Evolutionary conservation across 371 early-diverging fungal genomes (phyloP).

Genomic region (Mucor racemosus): DNA sequence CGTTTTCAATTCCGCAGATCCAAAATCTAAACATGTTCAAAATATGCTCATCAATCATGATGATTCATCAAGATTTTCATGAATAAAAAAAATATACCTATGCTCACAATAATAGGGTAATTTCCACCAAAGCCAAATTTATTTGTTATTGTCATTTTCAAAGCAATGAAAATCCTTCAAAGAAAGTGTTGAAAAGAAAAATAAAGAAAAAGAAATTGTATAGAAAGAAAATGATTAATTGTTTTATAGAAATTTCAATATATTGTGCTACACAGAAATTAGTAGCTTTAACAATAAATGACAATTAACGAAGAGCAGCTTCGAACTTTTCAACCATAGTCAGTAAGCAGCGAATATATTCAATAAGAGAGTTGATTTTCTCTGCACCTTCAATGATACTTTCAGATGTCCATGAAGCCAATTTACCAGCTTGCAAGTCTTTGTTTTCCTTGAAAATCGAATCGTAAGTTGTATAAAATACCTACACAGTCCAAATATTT

Average conservation of each 20-base stretch:
- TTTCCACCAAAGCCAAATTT: too few species aligned
- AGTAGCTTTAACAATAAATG: not conserved
- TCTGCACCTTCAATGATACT: conserved; percentile 39
- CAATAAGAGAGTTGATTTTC: conserved; percentile 27
- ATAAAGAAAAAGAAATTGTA: not conserved
- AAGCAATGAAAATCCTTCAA: not conserved
- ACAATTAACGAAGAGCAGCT: not conserved
- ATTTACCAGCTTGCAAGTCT: conserved; percentile 39
- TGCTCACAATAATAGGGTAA: not conserved
- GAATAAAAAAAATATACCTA: not conserved
- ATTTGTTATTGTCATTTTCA: not conserved
- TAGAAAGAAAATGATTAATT: not conserved
- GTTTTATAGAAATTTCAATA: too few species aligned
- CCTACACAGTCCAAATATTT: not conserved
- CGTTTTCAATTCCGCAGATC: not conserved
- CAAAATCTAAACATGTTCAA: too few species aligned
- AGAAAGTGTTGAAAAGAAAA: too few species aligned
- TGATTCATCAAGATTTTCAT: too few species aligned
- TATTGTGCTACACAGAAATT: not conserved
- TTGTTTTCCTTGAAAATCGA: conserved; percentile 42
- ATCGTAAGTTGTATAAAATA: conserved; percentile 37
- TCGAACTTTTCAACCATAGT: conserved; percentile 39
- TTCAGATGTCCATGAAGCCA: conserved; percentile 52
- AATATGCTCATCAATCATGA: not conserved
- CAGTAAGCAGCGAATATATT: conserved; percentile 44